phyloP scores from a whole-genome alignment of 257 asterid species.

The Lycium barbarum region DNA sequence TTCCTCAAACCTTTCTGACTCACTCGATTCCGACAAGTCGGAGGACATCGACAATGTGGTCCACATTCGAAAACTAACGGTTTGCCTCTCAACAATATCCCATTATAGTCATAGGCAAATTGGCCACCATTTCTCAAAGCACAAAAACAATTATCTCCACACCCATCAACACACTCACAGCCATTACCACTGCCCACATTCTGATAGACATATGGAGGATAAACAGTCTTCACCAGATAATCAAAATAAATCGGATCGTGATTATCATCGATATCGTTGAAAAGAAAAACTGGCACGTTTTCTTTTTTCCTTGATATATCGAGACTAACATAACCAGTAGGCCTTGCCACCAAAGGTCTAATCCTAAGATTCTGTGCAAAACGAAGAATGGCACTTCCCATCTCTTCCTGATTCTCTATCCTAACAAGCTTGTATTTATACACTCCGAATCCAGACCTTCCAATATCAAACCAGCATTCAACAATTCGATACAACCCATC shows the following conservation, averaged over 20 bases:
- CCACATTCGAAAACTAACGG: conserved; percentile 88
- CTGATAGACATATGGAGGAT: conserved; percentile 56
- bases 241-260: conserved; percentile 64
- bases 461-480: conserved; percentile 78
- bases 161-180: conserved; percentile 68
- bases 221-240: conserved; percentile 53
- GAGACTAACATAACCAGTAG: conserved; percentile 69
- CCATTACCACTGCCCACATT: conserved; percentile 48
- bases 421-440: conserved; percentile 73
- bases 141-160: conserved; percentile 69
- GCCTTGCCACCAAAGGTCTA: conserved; percentile 59
- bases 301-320: conserved; percentile 76
- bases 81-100: conserved; percentile 78
- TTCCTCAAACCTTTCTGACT: conserved; percentile 75
- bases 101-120: conserved; percentile 67
- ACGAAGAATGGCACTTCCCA: conserved; percentile 72
- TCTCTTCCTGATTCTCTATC: conserved; percentile 65
- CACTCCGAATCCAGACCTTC: conserved; percentile 85
- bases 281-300: conserved; percentile 66
- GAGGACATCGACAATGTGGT: conserved; percentile 75
- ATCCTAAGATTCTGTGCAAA: conserved; percentile 60
- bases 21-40: conserved; percentile 78
- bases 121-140: conserved; percentile 75
- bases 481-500: conserved; percentile 76
- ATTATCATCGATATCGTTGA: conserved; percentile 68